Evolutionary conservation across 306 rosid species (phyloP), one percentile per base, ranked within the genome.

Genomic region (Castanea crenata): DNA sequence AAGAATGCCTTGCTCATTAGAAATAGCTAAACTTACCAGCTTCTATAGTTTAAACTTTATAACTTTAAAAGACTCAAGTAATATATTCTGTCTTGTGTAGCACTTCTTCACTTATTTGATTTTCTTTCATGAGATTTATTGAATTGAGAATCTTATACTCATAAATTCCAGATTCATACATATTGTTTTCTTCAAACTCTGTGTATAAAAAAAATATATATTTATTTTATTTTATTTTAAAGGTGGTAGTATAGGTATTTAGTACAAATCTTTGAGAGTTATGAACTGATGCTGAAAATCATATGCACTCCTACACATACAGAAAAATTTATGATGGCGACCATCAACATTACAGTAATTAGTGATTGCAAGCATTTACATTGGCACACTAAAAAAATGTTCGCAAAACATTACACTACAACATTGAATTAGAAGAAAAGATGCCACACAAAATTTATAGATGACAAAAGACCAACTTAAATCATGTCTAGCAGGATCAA

Each of bases 401-500:
- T 15, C 8, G 15, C 5, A 58, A 23, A 55, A 16, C 5, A 20
- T 15, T 25, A 19, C n/a, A 18, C 19, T 12, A 23, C 19, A 62
- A 4, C 38, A 27, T 5, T 59, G 65, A 29, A 20, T 59, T 59
- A 6, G 65, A 63, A 44, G 27, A 70, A 44, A 56, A 31, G 29
- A 72, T 23, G 21, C 25, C 23, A n/a, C 13, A 3, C 14, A 55
- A 62, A 27, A 13, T 4, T 38, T 44, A 61, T 21, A 76, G 77
- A 81, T 5, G 59, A 55, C 75, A 77, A 75, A 74, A 38, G 29
- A 74, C 23, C 62, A 83, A 87, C 97, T 87, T 81, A 94, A 97
- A 90, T 94, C 99, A 77, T 87, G 95, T 5, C 94, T 92, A 19
- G 97, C 97, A 41, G 91, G 94, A 83, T 94, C 97, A 76, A 91